These are phyloP conservation scores for Fomitopsis betulina DNA, from an alignment of 1,284 basidiomycete genomes.

Conservation along the genomic window DNA sequence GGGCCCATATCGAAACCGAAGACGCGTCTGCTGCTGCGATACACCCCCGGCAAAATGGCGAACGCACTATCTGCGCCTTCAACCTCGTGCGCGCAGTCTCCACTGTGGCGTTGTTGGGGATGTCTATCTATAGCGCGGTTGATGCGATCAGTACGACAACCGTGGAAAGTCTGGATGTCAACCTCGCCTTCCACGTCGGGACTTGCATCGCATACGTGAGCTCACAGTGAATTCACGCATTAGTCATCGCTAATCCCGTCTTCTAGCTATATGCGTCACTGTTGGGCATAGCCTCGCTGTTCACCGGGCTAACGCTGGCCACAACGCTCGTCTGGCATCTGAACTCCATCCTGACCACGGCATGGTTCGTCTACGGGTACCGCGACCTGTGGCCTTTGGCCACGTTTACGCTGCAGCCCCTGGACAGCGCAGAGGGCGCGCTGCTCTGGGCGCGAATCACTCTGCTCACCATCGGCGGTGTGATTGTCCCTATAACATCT, in stretches of 20 bases:
- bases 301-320: slow-evolving; percentile 8
- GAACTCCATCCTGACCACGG: slow-evolving; percentile 12
- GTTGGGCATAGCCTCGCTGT: slow-evolving; percentile 17
- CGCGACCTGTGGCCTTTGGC: slow-evolving; percentile 63
- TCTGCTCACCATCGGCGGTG: slow-evolving; percentile 33
- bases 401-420: slow-evolving; percentile 40
- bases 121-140: slow-evolving; percentile 12
- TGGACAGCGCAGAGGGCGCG: slow-evolving; percentile 31
- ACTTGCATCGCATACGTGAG: slow-evolving; percentile 33
- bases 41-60: slow-evolving; percentile 12
- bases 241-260: slow-evolving; percentile 26
- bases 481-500: slow-evolving; percentile 38
- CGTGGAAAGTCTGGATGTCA: slow-evolving; percentile 9
- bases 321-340: slow-evolving; percentile 14
- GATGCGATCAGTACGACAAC: neutral
- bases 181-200: slow-evolving; percentile 22
- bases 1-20: neutral
- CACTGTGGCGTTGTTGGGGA: slow-evolving; percentile 16
- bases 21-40: neutral
- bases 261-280: slow-evolving; percentile 25
- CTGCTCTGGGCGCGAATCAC: slow-evolving; percentile 28
- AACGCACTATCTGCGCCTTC: slow-evolving; percentile 19
- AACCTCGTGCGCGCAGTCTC: slow-evolving; percentile 20
- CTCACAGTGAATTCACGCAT: neutral
- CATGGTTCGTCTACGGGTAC: slow-evolving; percentile 39